Base-by-base conservation (phyloP, 2,329 filamentous ascomycete genomes). In the Samsoniella hepiali region DNA sequence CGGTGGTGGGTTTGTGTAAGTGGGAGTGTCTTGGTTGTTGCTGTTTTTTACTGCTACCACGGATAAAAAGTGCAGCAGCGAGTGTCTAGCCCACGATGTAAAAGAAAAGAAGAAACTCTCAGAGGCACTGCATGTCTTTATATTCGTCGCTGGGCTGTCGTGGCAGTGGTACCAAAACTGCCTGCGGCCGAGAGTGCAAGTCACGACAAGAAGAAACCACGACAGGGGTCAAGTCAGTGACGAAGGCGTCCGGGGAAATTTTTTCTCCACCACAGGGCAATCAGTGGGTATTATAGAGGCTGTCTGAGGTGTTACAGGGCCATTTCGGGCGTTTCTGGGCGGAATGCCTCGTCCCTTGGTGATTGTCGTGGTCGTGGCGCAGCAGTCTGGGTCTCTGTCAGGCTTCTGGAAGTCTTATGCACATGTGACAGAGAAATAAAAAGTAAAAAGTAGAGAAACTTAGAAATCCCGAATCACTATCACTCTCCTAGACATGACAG, bases 21-120 rank as follows among this genome's bases (percentile, higher is more conserved):
- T 32, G 29, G 10, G 7, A 9, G 38, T 45, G 47, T 54, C 17
- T 58, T 15, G 31, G 42, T 61, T 67, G 62, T 58, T 42, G 38
- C 34, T 29, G 40, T 40, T 17, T 27, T 40, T 10, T 59, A 45
- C 36, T 13, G 44, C 58, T 5, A 34, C 58, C 7, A 15, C 13
- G 5, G 8, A 22, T 50, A 5, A 36, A 32, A 17, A 34, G 17
- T 42, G 38, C 54, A 42, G 45, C 5, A 50, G 45, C 15, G 5
- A 47, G 3, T 31, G 45, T 31, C n/a, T 42, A 22, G 8, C n/a
- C 8, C 9, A 2, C 22, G 22, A 22, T 22, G 22, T 11, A 36
- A n/a, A 17, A 9, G 31, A 32, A 22, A 42, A 3, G 2, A 42
- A 10, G 31, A 42, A n/a, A 40, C 22, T 11, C 5, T 2, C n/a